Conservation (phyloP, 2,329 filamentous ascomycete species). For the Aspergillus awamori region DNA sequence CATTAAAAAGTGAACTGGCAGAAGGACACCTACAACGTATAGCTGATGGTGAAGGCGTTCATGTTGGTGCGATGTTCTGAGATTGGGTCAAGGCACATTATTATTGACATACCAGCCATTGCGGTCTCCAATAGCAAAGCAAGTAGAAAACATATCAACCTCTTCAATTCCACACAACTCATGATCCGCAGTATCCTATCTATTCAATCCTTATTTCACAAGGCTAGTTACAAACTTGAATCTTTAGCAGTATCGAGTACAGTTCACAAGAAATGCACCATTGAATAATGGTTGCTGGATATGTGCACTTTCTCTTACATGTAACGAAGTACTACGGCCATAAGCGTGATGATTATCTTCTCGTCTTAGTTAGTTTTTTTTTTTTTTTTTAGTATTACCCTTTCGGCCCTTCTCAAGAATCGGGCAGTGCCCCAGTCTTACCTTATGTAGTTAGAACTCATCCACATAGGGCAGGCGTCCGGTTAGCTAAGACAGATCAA, state of each 20-base stretch:
- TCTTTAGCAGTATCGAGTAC: too few species aligned
- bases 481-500: neutral
- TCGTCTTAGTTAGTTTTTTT: too few species aligned
- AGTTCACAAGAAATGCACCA: too few species aligned
- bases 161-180: neutral
- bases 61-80: conserved; percentile 45
- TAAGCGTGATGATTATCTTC: too few species aligned
- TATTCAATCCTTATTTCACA: too few species aligned
- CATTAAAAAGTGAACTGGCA: conserved; percentile 52
- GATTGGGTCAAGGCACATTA: neutral
- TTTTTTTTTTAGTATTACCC: too few species aligned
- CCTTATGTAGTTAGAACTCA: neutral
- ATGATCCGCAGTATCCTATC: neutral
- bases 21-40: conserved; percentile 52
- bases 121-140: neutral
- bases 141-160: neutral
- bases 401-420: too few species aligned
- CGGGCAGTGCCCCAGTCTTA: neutral
- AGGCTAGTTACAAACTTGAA: too few species aligned
- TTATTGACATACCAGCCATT: neutral
- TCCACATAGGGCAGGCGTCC: neutral
- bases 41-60: conserved; percentile 47
- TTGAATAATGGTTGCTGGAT: too few species aligned
- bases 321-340: too few species aligned
- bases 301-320: too few species aligned